phyloP scores from a whole-genome alignment of 202 grass and related monocot species.

The Zizania palustris region DNA sequence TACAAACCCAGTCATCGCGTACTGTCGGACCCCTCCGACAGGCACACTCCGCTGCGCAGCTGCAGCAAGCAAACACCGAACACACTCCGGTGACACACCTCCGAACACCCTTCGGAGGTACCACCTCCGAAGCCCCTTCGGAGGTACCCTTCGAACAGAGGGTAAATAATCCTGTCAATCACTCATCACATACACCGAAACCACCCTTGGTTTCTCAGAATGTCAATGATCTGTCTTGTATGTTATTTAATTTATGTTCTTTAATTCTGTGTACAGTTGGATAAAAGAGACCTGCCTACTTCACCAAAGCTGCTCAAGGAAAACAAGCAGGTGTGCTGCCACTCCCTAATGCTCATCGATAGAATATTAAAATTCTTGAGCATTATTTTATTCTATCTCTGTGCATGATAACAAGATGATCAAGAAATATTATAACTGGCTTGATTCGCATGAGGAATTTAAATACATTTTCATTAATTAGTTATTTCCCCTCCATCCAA shows the following conservation, averaged over 20 bases:
- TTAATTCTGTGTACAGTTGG: slow-evolving; percentile 52
- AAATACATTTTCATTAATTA: background rate
- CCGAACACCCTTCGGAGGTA: no score
- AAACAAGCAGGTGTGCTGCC: slow-evolving; percentile 50
- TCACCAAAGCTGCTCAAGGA: slow-evolving; percentile 47
- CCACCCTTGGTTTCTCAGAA: no score
- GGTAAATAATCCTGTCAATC: no score
- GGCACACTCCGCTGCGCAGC: no score
- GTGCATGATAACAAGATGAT: background rate
- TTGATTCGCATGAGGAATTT: background rate
- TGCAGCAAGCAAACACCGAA: no score
- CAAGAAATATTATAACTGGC: background rate
- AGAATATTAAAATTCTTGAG: background rate
- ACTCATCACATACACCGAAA: no score
- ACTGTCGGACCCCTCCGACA: no score
- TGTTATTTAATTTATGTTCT: slow-evolving; percentile 11
- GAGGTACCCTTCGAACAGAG: no score
- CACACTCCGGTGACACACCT: no score
- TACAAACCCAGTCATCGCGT: no score
- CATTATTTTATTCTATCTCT: background rate
- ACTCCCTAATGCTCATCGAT: slow-evolving; percentile 12
- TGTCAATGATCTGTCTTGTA: slow-evolving; percentile 7
- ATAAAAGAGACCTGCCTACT: slow-evolving; percentile 48
- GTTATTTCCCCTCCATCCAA: no score
- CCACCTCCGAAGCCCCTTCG: no score